Evolutionary conservation across 176 grass and related monocot species (phyloP).

Genomic region (Carex pumila): DNA sequence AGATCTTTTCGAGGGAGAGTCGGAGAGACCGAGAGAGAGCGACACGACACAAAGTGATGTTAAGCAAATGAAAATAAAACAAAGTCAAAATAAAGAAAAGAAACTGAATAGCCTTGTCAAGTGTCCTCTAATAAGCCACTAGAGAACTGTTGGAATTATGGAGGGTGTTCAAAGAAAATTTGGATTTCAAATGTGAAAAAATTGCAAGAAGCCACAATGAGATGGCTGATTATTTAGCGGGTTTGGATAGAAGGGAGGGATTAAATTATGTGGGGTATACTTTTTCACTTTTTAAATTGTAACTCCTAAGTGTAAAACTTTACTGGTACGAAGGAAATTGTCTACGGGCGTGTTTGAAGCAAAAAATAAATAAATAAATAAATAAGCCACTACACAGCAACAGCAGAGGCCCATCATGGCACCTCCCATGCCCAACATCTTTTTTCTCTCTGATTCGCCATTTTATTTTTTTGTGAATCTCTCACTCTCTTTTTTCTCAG

Average conservation of each 20-base stretch:
- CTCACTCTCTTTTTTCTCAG: not conserved
- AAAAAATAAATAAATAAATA: too few species aligned
- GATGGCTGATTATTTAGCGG: too few species aligned
- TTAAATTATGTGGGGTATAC: too few species aligned
- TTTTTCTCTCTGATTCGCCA: not conserved
- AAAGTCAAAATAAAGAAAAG: conserved; percentile 34
- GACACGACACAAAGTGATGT: not conserved
- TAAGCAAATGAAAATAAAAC: conserved; percentile 37
- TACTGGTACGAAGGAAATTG: too few species aligned
- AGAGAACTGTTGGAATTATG: too few species aligned
- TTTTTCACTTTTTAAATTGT: too few species aligned
- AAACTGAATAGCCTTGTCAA: conserved; percentile 38
- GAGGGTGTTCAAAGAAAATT: too few species aligned
- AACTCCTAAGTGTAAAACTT: too few species aligned
- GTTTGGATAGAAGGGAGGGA: too few species aligned
- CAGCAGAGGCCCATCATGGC: conserved; percentile 36
- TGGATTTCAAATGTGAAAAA: too few species aligned
- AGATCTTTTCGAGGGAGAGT: conserved; percentile 10
- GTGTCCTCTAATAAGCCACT: conserved; percentile 24
- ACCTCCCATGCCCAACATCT: conserved; percentile 36
- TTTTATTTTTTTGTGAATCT: not conserved
- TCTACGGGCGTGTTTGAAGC: too few species aligned
- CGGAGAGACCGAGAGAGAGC: not conserved
- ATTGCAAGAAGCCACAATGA: too few species aligned
- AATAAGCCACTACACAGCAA: conserved; percentile 15